These are phyloP conservation scores for Colletotrichum lupini DNA, from an alignment of 2,329 filamentous ascomycete species.

Conservation along the genomic window DNA sequence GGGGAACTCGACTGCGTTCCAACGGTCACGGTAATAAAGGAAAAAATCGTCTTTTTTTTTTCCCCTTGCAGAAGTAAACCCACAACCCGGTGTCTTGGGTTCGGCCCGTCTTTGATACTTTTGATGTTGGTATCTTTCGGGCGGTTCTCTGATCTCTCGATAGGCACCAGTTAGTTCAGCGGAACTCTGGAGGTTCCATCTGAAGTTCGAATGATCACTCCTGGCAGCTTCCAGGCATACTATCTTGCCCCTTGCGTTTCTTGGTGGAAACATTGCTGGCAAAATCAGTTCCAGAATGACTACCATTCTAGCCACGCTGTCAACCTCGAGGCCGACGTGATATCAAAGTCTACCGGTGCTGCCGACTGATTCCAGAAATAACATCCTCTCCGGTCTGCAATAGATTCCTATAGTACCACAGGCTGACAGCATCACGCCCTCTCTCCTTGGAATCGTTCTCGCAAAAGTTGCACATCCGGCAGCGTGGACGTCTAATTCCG, in stretches of 20 bases:
- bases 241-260: neutral
- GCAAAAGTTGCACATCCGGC: neutral
- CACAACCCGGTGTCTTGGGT: neutral
- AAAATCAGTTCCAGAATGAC: neutral
- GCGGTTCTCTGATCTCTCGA: neutral
- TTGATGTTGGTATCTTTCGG: neutral
- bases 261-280: neutral
- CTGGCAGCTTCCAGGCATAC: neutral
- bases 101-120: neutral
- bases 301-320: too few relatives aligned
- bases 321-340: neutral
- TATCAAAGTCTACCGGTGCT: neutral
- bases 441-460: neutral
- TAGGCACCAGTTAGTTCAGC: neutral
- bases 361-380: neutral
- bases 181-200: neutral
- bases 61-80: too few relatives aligned
- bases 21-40: neutral
- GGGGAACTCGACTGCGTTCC: neutral
- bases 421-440: neutral
- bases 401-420: neutral
- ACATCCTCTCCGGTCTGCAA: neutral
- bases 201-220: neutral
- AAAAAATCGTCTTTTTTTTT: neutral
- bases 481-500: neutral